Evolutionary conservation across 2,329 filamentous ascomycete genomes (phyloP), one percentile per base, ranked within the genome.

Genomic region (Calycina marina): DNA sequence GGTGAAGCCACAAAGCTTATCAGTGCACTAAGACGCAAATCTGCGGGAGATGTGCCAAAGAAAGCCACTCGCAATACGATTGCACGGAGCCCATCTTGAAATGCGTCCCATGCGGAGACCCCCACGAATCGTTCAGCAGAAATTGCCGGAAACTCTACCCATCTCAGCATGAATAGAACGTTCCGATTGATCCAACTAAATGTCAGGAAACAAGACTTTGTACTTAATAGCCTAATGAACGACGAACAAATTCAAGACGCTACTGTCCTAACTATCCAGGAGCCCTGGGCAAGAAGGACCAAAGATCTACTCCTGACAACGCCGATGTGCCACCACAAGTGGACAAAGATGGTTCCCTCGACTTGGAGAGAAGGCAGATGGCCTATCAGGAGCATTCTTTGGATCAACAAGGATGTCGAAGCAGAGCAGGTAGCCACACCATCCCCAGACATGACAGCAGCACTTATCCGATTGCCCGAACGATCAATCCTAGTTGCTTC

Each of bases 1-100:
- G n/a, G n/a, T n/a, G n/a, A n/a, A n/a, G n/a, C n/a, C 37, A 50
- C 26, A 52, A 51, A 31, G 46, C 43, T 10, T 47, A 43, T 34
- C 30, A 50, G 25, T 54, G 40, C 30, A 44, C 39, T 18, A 52
- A 50, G 6, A 28, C 38, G 9, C 39, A 45, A 30, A 28, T 38
- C 3, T 49, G 40, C 33, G 34, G 14, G n/a, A 39, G 27, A 22
- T 39, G 34, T 16, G 34, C 37, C 18, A 25, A 34, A 28, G 26
- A 30, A n/a, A 42, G 40, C 4, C 43, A 50, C 27, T 38, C 40
- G 17, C 38, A 50, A 20, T 32, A 37, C 17, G 20, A 22, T 11
- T 49, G 40, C 49, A 26, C 25, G 12, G n/a, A 26, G 25, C 12
- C 25, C 12, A 13, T 26, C 25, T 11, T 14, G 25, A 26, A 45